These are phyloP conservation scores for Pyrus communis DNA, from an alignment of 306 rosid genomes.

Conservation along the genomic window DNA sequence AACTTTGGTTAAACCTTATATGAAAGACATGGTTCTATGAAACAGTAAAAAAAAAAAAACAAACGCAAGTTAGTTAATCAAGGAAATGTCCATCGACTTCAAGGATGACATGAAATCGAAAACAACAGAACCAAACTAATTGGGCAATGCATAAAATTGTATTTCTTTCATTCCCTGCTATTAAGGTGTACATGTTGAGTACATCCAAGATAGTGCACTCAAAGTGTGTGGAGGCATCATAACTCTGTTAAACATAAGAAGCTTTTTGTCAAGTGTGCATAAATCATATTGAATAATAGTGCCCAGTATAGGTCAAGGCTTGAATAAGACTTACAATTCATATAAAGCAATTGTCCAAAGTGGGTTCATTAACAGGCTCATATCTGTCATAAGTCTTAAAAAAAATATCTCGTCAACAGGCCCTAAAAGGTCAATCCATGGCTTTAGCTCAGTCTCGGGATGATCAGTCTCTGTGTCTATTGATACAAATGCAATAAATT, in stretches of 20 bases:
- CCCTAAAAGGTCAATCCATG: conserved; percentile 89
- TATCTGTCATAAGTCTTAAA: conserved; percentile 80
- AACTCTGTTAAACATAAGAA: conserved; percentile 55
- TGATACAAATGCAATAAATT: conserved; percentile 91
- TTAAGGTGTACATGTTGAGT: conserved; percentile 87
- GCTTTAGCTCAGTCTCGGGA: conserved; percentile 79
- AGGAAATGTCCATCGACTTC: neutral
- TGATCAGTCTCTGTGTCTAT: conserved; percentile 88
- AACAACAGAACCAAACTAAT: neutral
- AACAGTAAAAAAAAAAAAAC: neutral
- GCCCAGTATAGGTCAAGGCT: neutral
- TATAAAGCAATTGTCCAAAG: conserved; percentile 87
- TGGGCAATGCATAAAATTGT: conserved; percentile 5
- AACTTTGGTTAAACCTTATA: neutral
- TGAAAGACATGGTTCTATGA: neutral
- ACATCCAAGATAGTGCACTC: conserved; percentile 86
- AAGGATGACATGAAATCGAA: conserved; percentile 2
- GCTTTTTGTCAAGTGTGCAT: neutral
- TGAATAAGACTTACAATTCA: conserved; percentile 54
- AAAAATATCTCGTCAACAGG: conserved; percentile 77
- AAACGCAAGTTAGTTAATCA: neutral
- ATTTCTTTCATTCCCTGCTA: conserved; percentile 73
- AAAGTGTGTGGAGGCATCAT: conserved; percentile 92
- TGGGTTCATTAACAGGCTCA: conserved; percentile 83
- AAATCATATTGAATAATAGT: neutral